Conservation (phyloP, 306 rosid species). For the Rosa lucieae region DNA sequence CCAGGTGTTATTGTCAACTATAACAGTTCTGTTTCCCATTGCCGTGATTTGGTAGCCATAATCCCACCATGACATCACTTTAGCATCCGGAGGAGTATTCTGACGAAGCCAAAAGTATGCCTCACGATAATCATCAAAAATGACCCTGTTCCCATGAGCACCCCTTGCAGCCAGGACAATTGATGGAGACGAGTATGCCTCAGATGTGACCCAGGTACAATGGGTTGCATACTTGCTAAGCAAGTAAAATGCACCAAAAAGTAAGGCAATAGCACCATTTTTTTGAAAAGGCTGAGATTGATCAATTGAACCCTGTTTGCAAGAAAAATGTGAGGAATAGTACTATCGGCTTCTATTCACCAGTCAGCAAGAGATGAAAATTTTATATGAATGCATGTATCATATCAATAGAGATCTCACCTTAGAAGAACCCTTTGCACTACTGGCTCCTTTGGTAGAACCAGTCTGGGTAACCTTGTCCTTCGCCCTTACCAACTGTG, state of each 20-base stretch:
- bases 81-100: slow-evolving; percentile 93
- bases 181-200: slow-evolving; percentile 99
- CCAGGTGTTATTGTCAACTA: slow-evolving; percentile 99
- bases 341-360: background rate
- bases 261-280: slow-evolving; percentile 79
- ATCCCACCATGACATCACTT: slow-evolving; percentile 99
- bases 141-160: slow-evolving; percentile 92
- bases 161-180: slow-evolving; percentile 99
- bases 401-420: slow-evolving; percentile 36
- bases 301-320: slow-evolving; percentile 74
- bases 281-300: slow-evolving; percentile 94
- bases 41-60: slow-evolving; percentile 98
- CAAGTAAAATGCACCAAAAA: slow-evolving; percentile 92
- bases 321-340: slow-evolving; percentile 14
- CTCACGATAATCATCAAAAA: slow-evolving; percentile 98
- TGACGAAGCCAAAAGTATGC: slow-evolving; percentile 99
- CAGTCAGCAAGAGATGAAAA: background rate
- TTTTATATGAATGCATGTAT: background rate
- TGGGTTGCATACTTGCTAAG: slow-evolving; percentile 90
- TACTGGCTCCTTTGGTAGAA: slow-evolving; percentile 64
- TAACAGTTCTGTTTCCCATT: slow-evolving; percentile 99
- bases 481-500: slow-evolving; percentile 65
- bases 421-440: slow-evolving; percentile 76
- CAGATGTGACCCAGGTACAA: slow-evolving; percentile 99
- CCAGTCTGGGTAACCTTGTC: slow-evolving; percentile 62